Conservation (phyloP, 83 land plant genomes). For the Picea engelmannii region DNA sequence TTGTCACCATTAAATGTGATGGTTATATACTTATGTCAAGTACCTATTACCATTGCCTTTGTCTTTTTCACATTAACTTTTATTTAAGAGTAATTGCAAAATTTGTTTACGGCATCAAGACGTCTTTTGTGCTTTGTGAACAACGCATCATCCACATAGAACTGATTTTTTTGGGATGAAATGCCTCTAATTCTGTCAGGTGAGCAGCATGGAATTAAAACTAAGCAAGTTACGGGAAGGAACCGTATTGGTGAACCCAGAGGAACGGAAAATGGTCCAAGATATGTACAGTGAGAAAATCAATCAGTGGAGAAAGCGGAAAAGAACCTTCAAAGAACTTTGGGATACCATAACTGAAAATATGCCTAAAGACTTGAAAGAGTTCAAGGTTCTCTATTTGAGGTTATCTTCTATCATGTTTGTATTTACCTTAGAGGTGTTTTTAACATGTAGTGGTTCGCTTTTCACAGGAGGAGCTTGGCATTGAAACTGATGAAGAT, state of each 20-base stretch:
- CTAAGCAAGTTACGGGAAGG: slow-evolving; percentile 75
- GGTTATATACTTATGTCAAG: no score
- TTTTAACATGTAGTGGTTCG: not conserved
- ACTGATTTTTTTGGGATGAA: not conserved
- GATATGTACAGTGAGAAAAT: slow-evolving; percentile 45
- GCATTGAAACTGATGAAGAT: slow-evolving; percentile 96
- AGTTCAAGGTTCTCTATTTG: slow-evolving; percentile 77
- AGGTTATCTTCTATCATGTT: not conserved
- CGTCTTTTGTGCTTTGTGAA: not conserved
- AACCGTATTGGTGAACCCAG: slow-evolving; percentile 76
- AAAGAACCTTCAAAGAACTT: slow-evolving; percentile 85
- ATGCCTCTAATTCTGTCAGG: slow-evolving; percentile 38
- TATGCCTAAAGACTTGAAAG: slow-evolving; percentile 79
- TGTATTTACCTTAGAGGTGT: not conserved
- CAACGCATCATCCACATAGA: not conserved
- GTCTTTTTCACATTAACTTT: no score
- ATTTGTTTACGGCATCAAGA: no score
- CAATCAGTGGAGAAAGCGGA: slow-evolving; percentile 86
- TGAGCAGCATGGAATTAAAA: slow-evolving; percentile 69
- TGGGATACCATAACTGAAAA: slow-evolving; percentile 98
- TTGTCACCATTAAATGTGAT: no score
- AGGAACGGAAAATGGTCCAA: slow-evolving; percentile 76
- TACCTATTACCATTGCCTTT: no score
- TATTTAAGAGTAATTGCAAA: no score
- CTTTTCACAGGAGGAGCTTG: slow-evolving; percentile 87